phyloP scores from a whole-genome alignment of 2,329 filamentous ascomycete species.

The Colletotrichum destructivum region DNA sequence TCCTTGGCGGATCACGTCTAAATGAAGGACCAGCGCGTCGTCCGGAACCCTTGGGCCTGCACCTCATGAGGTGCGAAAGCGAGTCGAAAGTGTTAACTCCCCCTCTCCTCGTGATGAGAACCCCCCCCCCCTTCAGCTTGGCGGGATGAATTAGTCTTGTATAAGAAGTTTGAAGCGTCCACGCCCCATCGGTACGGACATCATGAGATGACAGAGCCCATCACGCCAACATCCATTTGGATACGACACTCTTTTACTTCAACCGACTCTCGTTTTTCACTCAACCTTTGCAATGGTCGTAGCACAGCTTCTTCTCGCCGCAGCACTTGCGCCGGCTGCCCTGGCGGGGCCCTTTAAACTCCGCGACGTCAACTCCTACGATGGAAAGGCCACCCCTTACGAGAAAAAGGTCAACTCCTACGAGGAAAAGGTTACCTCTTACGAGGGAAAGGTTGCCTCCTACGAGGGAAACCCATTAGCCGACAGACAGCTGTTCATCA shows the following conservation, averaged over 20 bases:
- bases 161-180: slow-evolving; percentile 23
- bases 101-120: slow-evolving; percentile 9
- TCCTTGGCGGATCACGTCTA: slow-evolving; percentile 16
- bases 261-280: neutral
- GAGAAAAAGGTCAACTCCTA: slow-evolving; percentile 37
- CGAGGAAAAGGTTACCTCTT: neutral
- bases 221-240: neutral
- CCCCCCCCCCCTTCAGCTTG: slow-evolving; percentile 22
- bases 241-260: slow-evolving; percentile 10
- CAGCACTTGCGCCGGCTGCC: slow-evolving; percentile 33
- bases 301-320: slow-evolving; percentile 33
- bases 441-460: slow-evolving; percentile 21
- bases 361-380: slow-evolving; percentile 42
- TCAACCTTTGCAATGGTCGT: slow-evolving; percentile 2
- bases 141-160: neutral
- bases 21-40: slow-evolving; percentile 23
- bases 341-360: slow-evolving; percentile 35
- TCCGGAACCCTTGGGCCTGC: slow-evolving; percentile 14
- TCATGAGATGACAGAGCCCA: neutral
- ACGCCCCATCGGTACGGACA: neutral
- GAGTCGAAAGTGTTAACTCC: neutral
- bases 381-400: too few relatives aligned
- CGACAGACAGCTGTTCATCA: slow-evolving; percentile 53
- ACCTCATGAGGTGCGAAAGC: neutral
- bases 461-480: slow-evolving; percentile 56